A percentile compares a stretch with the other conserved stretches of the same genome.
phyloP scores from a whole-genome alignment of 108 stramenopile species.

The Pelagomonas calceolata region DNA sequence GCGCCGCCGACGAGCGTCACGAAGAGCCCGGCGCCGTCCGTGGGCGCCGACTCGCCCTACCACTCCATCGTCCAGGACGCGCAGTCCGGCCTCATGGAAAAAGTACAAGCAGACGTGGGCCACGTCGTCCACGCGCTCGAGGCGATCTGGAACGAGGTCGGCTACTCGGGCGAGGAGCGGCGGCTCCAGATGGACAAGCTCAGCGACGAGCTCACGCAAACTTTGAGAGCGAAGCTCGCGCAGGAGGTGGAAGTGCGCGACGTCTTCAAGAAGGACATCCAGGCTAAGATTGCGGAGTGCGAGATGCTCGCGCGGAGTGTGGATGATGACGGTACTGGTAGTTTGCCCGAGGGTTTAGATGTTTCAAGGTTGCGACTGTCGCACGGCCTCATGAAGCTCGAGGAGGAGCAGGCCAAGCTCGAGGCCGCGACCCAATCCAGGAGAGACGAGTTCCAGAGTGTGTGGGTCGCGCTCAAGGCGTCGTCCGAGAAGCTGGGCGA shows the following conservation, averaged over 20 bases:
- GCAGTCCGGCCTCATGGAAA: neutral
- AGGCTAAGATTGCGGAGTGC: neutral
- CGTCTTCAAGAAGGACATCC: constrained; percentile 1
- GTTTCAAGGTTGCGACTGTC: neutral
- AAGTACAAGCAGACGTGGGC: neutral
- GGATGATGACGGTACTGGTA: neutral
- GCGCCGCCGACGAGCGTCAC: no score
- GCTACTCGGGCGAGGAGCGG: neutral
- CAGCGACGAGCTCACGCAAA: neutral
- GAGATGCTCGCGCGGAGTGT: neutral
- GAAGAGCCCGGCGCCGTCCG: no score
- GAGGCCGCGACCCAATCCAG: neutral
- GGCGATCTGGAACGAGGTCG: neutral
- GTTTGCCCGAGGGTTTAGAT: neutral
- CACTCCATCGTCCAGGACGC: no score
- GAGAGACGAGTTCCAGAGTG: neutral
- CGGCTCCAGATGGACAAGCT: constrained; percentile 1
- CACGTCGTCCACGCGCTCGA: neutral
- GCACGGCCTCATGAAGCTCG: neutral
- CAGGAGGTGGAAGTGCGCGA: neutral
- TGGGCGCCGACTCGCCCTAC: no score
- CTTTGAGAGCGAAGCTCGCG: neutral
- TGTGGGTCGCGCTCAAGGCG: neutral
- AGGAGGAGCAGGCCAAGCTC: neutral
- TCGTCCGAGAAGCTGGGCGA: neutral